phyloP scores from a whole-genome alignment of 495 filamentous ascomycete species.

The Penicillium waksmanii region DNA sequence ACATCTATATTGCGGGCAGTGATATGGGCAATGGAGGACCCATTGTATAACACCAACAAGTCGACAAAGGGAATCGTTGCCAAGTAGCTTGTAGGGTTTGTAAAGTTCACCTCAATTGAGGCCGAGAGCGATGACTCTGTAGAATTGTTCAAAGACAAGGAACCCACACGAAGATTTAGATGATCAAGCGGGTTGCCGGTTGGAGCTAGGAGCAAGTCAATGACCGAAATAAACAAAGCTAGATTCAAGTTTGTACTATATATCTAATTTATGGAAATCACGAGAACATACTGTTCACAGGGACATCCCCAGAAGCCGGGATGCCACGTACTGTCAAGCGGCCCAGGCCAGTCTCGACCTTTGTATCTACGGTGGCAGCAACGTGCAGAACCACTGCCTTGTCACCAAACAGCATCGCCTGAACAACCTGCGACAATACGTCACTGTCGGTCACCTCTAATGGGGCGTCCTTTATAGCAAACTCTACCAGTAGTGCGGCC shows the following conservation, averaged over 20 bases:
- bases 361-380: conserved; percentile 80
- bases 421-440: conserved; percentile 74
- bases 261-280: conserved; percentile 20
- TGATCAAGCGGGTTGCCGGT: conserved; percentile 50
- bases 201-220: conserved; percentile 40
- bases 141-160: conserved; percentile 69
- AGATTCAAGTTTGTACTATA: conserved; percentile 31
- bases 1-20: conserved; percentile 63
- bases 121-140: conserved; percentile 68
- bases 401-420: conserved; percentile 72
- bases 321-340: conserved; percentile 76
- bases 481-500: conserved; percentile 68
- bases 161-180: conserved; percentile 63
- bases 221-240: conserved; percentile 16
- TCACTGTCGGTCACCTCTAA: conserved; percentile 77
- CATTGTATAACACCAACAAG: conserved; percentile 73
- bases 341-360: conserved; percentile 78
- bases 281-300: conserved; percentile 78
- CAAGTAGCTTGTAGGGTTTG: conserved; percentile 86
- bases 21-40: conserved; percentile 73
- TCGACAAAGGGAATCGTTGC: conserved; percentile 78
- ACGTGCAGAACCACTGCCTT: conserved; percentile 67
- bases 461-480: conserved; percentile 75
- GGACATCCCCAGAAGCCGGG: conserved; percentile 81
- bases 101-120: conserved; percentile 72